A percentile compares a stretch with the other conserved stretches of the same genome.
phyloP scores from a whole-genome alignment of 371 early-diverging fungal species.

The Circinella minor region DNA sequence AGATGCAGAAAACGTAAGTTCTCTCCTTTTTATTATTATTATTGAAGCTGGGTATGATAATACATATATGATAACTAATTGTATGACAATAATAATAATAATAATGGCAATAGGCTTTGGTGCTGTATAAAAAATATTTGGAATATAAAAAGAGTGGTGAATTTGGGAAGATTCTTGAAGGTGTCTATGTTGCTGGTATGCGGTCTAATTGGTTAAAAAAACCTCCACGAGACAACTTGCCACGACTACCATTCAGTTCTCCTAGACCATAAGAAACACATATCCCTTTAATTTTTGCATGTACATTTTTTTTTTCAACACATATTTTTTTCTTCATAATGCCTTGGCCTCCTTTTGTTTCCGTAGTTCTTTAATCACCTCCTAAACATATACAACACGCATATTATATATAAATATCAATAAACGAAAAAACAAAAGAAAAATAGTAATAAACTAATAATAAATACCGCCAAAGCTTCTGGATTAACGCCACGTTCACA shows the following conservation, averaged over 20 bases:
- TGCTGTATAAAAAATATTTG: slow-evolving; percentile 80
- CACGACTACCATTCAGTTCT: slow-evolving; percentile 10
- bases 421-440: slow-evolving; percentile 37
- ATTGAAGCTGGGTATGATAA: neutral
- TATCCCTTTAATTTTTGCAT: neutral
- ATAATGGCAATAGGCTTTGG: slow-evolving; percentile 63
- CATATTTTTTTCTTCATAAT: neutral
- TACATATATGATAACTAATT: neutral
- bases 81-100: neutral
- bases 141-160: slow-evolving; percentile 65
- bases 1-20: slow-evolving; percentile 82
- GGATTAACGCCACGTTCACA: slow-evolving; percentile 84
- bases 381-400: slow-evolving; percentile 4
- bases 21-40: too few species aligned
- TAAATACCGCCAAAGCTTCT: slow-evolving; percentile 76
- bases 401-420: neutral
- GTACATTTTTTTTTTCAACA: neutral
- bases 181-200: slow-evolving; percentile 83
- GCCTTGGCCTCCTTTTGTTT: slow-evolving; percentile 8
- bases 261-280: neutral
- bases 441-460: neutral
- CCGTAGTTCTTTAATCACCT: slow-evolving; percentile 9
- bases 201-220: slow-evolving; percentile 64
- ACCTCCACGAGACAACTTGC: slow-evolving; percentile 28
- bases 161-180: slow-evolving; percentile 78